Evolutionary conservation across 441 rosid species (phyloP).

Genomic region (Viola pubescens): DNA sequence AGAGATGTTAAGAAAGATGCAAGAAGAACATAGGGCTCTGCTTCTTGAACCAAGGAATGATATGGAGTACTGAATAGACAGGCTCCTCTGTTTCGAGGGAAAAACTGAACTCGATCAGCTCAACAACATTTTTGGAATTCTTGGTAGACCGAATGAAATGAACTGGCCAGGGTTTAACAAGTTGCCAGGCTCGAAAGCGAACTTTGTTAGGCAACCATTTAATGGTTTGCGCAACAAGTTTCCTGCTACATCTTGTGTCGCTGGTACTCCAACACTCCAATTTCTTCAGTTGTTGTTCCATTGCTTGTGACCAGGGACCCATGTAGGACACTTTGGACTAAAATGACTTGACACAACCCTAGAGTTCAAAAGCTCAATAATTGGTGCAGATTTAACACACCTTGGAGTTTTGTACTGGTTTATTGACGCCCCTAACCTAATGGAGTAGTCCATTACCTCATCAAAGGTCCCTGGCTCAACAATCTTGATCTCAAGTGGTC

Average conservation of each 20-base stretch:
- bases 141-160: constrained; percentile 67
- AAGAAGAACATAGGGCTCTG: too few species aligned
- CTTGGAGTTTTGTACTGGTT: constrained; percentile 49
- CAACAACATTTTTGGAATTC: constrained; percentile 59
- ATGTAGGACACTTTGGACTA: constrained; percentile 41
- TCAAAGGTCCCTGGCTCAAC: constrained; percentile 41
- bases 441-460: constrained; percentile 43
- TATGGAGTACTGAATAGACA: too few species aligned
- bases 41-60: too few species aligned
- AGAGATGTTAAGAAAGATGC: too few species aligned
- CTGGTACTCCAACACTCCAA: too few species aligned
- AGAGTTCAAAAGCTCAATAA: constrained; percentile 33
- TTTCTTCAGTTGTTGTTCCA: constrained; percentile 23
- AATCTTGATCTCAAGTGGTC: constrained; percentile 36
- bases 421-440: constrained; percentile 41
- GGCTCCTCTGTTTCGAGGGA: constrained; percentile 42
- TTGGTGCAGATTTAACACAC: constrained; percentile 38
- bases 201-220: constrained; percentile 60
- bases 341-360: constrained; percentile 31
- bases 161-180: constrained; percentile 62
- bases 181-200: constrained; percentile 61
- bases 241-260: constrained; percentile 42
- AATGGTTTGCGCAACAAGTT: constrained; percentile 70
- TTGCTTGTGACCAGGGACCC: constrained; percentile 37
- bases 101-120: constrained; percentile 65